Percentiles rank a stretch among this genome's conserved stretches.
Conservation (phyloP, 805 yeast genomes). For the Lachancea cidri region DNA sequence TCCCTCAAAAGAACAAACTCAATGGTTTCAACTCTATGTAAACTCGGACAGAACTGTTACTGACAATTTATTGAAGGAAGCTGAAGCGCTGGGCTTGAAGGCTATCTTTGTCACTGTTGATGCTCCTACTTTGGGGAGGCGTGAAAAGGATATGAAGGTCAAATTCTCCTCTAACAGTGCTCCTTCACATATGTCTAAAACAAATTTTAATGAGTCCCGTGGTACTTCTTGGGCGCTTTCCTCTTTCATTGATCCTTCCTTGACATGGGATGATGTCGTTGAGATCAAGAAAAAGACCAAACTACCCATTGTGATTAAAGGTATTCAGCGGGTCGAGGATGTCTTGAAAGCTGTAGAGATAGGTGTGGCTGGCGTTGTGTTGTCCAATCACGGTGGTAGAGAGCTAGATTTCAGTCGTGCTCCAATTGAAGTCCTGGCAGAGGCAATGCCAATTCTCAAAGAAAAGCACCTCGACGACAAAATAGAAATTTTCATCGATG, state of each 20-base stretch:
- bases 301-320: slow-evolving; percentile 70
- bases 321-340: slow-evolving; percentile 81
- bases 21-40: slow-evolving; percentile 88
- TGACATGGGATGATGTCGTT: slow-evolving; percentile 61
- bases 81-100: slow-evolving; percentile 67
- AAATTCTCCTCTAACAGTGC: slow-evolving; percentile 44
- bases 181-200: slow-evolving; percentile 41
- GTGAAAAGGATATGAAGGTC: slow-evolving; percentile 80
- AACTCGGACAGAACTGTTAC: slow-evolving; percentile 69
- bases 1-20: slow-evolving; percentile 54
- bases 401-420: slow-evolving; percentile 82
- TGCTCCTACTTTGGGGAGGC: slow-evolving; percentile 86
- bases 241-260: slow-evolving; percentile 71
- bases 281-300: slow-evolving; percentile 51
- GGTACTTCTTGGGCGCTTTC: slow-evolving; percentile 88
- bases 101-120: slow-evolving; percentile 88
- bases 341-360: slow-evolving; percentile 65
- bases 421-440: slow-evolving; percentile 69
- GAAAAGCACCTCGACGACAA: slow-evolving; percentile 42
- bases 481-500: slow-evolving; percentile 59
- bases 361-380: slow-evolving; percentile 73
- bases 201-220: slow-evolving; percentile 53
- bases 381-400: slow-evolving; percentile 88
- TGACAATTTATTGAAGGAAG: slow-evolving; percentile 56
- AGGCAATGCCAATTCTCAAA: slow-evolving; percentile 50